These are phyloP conservation scores for Hypoxylon rubiginosum DNA, from an alignment of 2,329 filamentous ascomycete species.

Conservation along the genomic window DNA sequence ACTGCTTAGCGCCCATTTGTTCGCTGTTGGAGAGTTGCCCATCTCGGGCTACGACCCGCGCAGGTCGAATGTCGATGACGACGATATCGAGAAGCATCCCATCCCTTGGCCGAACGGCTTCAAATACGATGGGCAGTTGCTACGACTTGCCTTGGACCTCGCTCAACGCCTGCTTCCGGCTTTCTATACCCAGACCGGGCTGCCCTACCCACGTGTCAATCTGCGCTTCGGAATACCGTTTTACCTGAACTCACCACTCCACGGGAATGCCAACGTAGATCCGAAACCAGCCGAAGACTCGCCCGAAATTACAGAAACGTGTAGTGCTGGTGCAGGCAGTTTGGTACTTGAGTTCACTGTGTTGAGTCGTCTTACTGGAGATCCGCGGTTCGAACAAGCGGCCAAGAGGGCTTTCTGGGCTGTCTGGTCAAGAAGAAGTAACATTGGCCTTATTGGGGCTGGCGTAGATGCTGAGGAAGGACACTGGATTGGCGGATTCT, in stretches of 20 bases:
- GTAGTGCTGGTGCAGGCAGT: slow-evolving; percentile 96
- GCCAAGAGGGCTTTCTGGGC: slow-evolving; percentile 97
- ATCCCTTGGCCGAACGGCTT: slow-evolving; percentile 84
- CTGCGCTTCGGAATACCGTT: slow-evolving; percentile 91
- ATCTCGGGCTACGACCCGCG: slow-evolving; percentile 80
- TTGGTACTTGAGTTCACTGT: slow-evolving; percentile 94
- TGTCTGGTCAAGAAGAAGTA: slow-evolving; percentile 90
- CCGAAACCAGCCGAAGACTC: slow-evolving; percentile 56
- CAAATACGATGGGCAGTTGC: slow-evolving; percentile 87
- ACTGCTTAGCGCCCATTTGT: slow-evolving; percentile 91
- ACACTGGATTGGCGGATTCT: slow-evolving; percentile 87
- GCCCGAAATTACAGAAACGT: slow-evolving; percentile 91
- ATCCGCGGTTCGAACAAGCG: slow-evolving; percentile 87
- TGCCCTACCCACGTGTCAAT: slow-evolving; percentile 96
- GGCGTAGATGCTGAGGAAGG: slow-evolving; percentile 94
- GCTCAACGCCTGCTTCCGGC: slow-evolving; percentile 87
- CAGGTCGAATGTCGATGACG: slow-evolving; percentile 57
- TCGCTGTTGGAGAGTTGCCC: slow-evolving; percentile 90
- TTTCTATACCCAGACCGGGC: slow-evolving; percentile 89
- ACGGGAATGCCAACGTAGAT: slow-evolving; percentile 66
- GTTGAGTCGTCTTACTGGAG: slow-evolving; percentile 87
- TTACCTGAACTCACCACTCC: slow-evolving; percentile 86
- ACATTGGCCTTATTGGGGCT: slow-evolving; percentile 88
- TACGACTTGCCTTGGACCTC: slow-evolving; percentile 90
- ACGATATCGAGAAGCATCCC: slow-evolving; percentile 62